Evolutionary conservation across 2,329 filamentous ascomycete species (phyloP), one percentile per base, ranked within the genome.

Genomic region (Colletotrichum godetiae): DNA sequence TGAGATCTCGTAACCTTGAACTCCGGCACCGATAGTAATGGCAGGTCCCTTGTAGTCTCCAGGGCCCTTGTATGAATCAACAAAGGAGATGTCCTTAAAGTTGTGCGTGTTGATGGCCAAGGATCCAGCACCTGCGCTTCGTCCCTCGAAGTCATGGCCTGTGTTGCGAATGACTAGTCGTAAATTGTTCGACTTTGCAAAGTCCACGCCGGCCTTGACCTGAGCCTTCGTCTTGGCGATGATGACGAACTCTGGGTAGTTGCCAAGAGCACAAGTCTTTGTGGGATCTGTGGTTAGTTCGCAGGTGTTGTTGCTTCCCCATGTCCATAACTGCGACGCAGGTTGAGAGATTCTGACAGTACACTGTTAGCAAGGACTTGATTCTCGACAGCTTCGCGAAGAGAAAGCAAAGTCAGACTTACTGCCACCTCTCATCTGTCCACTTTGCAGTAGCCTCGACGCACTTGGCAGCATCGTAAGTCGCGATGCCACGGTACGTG

Each of bases 111-210:
- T 91, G 64, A 92, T 82, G 4, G 86, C 84, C 4, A 91, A 78
- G 0, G 88, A 84, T 1, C 91, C 91, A 27, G 86, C 87, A n/a
- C 91, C 92, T 0, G 90, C 90, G 0, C 88, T 91, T 33, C 89
- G 88, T 37, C 91, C 92, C 33, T 87, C 82, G 73, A 86, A 87
- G 75, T 90, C 88, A 77, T 91, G 89, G 2, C 88, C 89, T 0
- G 88, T 90, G 75, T 90, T 90, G 72, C 87, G 85, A 73, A 91
- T 84, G 35, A 90, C 81, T 0, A 91, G 76, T 2, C 89, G 85
- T 57, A 91, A 81, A 75, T 88, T 88, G 74, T 87, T 62, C 5
- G 72, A 62, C 1, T 68, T 72, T 4, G 77, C 77, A 58, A 78
- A 84, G 63, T 79, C 76, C 66, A 84, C 74, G 19, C 81, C 80